A percentile compares a stretch with the other conserved stretches of the same genome.
Conservation (phyloP, 2,329 filamentous ascomycete species). For the Cladophialophora bantiana region DNA sequence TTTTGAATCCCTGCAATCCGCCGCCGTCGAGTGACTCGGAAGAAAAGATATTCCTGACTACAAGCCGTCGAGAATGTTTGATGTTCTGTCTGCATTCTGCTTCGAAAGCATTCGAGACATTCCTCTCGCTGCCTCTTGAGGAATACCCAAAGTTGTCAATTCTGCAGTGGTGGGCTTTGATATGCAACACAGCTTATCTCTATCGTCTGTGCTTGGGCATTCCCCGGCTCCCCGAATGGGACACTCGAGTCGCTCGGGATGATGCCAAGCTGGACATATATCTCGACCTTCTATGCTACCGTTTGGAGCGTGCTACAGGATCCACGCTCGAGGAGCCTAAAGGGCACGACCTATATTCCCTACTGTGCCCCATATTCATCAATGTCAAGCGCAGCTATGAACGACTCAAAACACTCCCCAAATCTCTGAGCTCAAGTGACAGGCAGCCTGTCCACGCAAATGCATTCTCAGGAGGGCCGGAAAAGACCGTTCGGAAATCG, state of each 20-base stretch:
- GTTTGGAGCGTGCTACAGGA: slow-evolving; percentile 12
- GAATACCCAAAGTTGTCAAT: slow-evolving; percentile 12
- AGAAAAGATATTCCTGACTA: neutral
- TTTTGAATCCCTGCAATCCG: slow-evolving; percentile 14
- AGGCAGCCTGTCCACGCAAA: slow-evolving; percentile 13
- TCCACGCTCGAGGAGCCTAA: slow-evolving; percentile 10
- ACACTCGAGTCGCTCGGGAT: slow-evolving; percentile 10
- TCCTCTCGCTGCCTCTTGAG: slow-evolving; percentile 12
- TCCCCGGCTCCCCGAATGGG: slow-evolving; percentile 10
- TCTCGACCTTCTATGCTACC: slow-evolving; percentile 21
- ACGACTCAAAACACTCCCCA: slow-evolving; percentile 15
- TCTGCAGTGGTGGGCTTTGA: neutral
- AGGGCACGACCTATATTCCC: slow-evolving; percentile 10
- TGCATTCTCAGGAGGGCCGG: neutral
- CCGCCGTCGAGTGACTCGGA: neutral
- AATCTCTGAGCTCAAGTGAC: neutral
- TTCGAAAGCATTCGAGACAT: slow-evolving; percentile 12
- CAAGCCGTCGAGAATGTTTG: slow-evolving; percentile 4
- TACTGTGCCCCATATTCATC: slow-evolving; percentile 18
- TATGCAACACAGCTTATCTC: slow-evolving; percentile 15
- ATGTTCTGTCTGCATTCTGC: slow-evolving; percentile 14
- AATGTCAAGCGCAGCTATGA: slow-evolving; percentile 21
- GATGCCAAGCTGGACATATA: slow-evolving; percentile 17
- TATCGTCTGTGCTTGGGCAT: slow-evolving; percentile 18
- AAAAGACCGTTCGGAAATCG: neutral